phyloP scores from a whole-genome alignment of 1,284 basidiomycete genomes.

The Wolfiporia cocos region DNA sequence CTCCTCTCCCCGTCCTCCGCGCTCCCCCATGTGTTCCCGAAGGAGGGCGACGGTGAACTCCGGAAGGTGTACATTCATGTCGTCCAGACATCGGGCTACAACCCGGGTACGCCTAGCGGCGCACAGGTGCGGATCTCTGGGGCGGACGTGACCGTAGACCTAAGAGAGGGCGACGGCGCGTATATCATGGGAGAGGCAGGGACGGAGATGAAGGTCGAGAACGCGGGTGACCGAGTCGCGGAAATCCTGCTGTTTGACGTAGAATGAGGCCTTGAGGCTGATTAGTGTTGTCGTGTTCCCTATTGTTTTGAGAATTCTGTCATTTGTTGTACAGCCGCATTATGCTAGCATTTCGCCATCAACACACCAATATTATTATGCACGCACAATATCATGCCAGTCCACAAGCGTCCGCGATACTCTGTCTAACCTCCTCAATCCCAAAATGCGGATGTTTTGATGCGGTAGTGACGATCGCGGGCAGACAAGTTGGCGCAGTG shows the following conservation, averaged over 20 bases:
- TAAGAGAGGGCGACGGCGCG: conserved; percentile 69
- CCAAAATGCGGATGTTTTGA: conserved; percentile 45
- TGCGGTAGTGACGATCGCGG: conserved; percentile 54
- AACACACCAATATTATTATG: too few species aligned
- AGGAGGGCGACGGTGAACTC: not conserved
- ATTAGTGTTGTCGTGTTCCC: too few species aligned
- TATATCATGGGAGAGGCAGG: conserved; percentile 48
- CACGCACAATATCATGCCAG: conserved; percentile 7
- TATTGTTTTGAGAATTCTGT: too few species aligned
- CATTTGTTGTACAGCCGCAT: too few species aligned
- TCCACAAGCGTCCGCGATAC: conserved; percentile 52
- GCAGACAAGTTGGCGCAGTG: conserved; percentile 54
- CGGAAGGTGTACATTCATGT: conserved; percentile 65
- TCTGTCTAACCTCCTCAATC: conserved; percentile 46
- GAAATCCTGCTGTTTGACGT: conserved; percentile 76
- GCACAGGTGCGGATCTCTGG: conserved; percentile 39
- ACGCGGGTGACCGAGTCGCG: conserved; percentile 49
- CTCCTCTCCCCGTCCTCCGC: conserved; percentile 51
- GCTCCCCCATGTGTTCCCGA: conserved; percentile 42
- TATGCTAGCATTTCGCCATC: too few species aligned
- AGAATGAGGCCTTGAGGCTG: too few species aligned
- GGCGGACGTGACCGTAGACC: conserved; percentile 32
- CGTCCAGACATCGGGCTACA: conserved; percentile 75
- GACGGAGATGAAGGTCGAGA: conserved; percentile 47
- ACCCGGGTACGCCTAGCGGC: conserved; percentile 43